phyloP scores from a whole-genome alignment of 257 asterid genomes.

The Dorcoceras hygrometricum region DNA sequence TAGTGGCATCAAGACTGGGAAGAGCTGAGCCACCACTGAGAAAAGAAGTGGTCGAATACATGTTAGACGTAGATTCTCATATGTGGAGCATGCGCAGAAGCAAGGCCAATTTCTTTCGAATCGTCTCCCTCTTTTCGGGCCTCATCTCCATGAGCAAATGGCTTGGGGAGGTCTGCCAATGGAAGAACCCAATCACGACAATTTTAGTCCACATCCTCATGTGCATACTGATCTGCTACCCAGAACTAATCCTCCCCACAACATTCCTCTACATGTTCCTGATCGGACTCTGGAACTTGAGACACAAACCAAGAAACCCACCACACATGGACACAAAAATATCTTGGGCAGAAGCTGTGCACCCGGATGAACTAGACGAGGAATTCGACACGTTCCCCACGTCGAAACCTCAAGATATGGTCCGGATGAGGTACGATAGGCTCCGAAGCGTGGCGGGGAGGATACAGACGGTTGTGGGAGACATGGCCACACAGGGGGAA shows the following conservation, averaged over 20 bases:
- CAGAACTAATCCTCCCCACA: conserved; percentile 60
- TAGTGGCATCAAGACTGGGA: conserved; percentile 50
- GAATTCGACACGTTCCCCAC: conserved; percentile 73
- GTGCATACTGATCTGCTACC: conserved; percentile 52
- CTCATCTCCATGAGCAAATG: conserved; percentile 43
- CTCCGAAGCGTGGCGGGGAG: conserved; percentile 42
- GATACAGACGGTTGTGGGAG: conserved; percentile 46
- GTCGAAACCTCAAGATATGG: conserved; percentile 27
- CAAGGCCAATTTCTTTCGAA: conserved; percentile 69
- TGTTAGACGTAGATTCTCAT: conserved; percentile 68
- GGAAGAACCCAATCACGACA: conserved; percentile 60
- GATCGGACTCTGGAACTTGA: conserved; percentile 55
- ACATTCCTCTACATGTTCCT: conserved; percentile 50
- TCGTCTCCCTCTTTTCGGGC: conserved; percentile 45
- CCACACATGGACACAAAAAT: conserved; percentile 62
- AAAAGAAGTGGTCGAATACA: conserved; percentile 73
- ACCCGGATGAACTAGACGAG: conserved; percentile 59
- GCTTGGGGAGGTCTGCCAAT: conserved; percentile 45
- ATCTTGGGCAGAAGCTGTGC: conserved; percentile 63
- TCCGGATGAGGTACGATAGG: conserved; percentile 53
- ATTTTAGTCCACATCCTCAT: conserved; percentile 48
- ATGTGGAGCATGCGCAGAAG: conserved; percentile 87
- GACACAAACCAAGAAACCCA: conserved; percentile 54
- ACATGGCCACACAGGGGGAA: conserved; percentile 45
- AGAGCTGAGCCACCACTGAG: conserved; percentile 69